phyloP scores from a whole-genome alignment of 257 asterid species.

The Leptodermis oblonga region DNA sequence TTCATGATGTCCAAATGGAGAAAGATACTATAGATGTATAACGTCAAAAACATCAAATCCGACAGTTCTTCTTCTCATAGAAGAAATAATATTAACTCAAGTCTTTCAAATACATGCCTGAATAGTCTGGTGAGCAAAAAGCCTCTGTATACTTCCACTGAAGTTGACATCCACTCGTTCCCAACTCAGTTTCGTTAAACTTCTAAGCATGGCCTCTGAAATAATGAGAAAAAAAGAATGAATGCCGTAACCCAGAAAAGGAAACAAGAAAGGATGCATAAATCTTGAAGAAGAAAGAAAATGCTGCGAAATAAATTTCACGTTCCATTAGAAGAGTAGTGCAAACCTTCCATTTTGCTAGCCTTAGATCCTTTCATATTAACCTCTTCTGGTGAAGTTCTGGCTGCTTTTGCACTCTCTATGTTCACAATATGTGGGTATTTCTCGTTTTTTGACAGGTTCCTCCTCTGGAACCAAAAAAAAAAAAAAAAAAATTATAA shows the following conservation, averaged over 20 bases:
- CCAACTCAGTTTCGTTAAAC: slow-evolving; percentile 64
- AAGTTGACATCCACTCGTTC: slow-evolving; percentile 76
- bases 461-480: slow-evolving; percentile 40
- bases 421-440: slow-evolving; percentile 66
- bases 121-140: slow-evolving; percentile 72
- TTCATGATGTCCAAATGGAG: too few relatives aligned
- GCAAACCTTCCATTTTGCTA: slow-evolving; percentile 71
- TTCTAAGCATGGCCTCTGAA: slow-evolving; percentile 71
- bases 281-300: neutral
- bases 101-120: slow-evolving; percentile 45
- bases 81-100: neutral
- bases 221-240: too few relatives aligned
- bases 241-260: too few relatives aligned
- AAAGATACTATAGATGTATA: too few relatives aligned
- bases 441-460: slow-evolving; percentile 35
- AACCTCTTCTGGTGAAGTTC: slow-evolving; percentile 28
- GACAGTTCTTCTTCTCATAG: too few relatives aligned
- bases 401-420: slow-evolving; percentile 27
- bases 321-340: too few relatives aligned
- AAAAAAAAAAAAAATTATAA: too few relatives aligned
- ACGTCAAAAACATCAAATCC: too few relatives aligned
- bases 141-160: slow-evolving; percentile 56
- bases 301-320: too few relatives aligned
- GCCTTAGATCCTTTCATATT: slow-evolving; percentile 31
- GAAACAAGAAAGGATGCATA: too few relatives aligned